Evolutionary conservation across 345 rosid genomes (phyloP).

Genomic region (Melaleuca alternifolia): DNA sequence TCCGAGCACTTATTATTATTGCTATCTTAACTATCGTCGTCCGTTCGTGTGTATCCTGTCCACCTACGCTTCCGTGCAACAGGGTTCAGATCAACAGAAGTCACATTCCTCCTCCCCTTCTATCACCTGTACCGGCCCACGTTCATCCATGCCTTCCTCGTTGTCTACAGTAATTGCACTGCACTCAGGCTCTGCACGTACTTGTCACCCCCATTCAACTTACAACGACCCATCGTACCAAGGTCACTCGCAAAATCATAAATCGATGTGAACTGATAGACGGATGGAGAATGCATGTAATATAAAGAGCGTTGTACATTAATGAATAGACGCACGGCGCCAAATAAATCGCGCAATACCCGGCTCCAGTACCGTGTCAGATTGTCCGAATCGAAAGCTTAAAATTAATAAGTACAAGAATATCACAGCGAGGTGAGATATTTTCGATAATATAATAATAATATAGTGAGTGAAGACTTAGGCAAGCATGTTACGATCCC

Average conservation of each 20-base stretch:
- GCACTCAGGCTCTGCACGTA: background rate
- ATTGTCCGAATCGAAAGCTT: background rate
- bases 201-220: background rate
- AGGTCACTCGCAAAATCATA: background rate
- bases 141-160: background rate
- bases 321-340: accelerated
- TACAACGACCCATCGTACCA: background rate
- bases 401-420: background rate
- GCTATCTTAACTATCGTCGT: background rate
- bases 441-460: background rate
- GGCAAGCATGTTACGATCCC: background rate
- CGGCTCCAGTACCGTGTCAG: accelerated
- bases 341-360: background rate
- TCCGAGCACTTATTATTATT: background rate
- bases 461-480: background rate
- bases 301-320: background rate
- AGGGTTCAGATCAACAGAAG: background rate
- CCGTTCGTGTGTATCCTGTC: background rate
- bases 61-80: background rate
- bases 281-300: background rate
- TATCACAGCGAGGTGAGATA: background rate
- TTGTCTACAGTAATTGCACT: background rate
- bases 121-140: background rate
- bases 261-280: background rate
- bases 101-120: background rate